Evolutionary conservation across 108 stramenopile genomes (phyloP), one percentile per base, ranked within the genome.

Genomic region (Stephanodiscus minutulus): DNA sequence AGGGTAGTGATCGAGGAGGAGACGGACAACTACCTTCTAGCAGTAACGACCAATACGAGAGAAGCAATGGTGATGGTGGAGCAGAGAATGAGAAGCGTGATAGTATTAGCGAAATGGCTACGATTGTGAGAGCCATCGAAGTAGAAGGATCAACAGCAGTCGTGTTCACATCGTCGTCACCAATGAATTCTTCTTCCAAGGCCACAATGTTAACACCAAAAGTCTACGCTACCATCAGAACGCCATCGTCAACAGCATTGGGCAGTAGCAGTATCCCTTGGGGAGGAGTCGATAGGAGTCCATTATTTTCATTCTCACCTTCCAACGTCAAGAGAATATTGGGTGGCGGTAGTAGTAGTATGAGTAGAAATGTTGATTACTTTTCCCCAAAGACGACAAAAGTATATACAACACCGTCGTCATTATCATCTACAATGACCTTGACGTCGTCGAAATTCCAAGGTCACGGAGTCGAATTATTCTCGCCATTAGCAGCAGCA

Each of bases 291-390:
- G 55, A 56, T 57, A 47, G 47, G 24, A 49, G 13, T 31, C 11
- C 8, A 11, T 77, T 4, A 66, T 79, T 55, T 69, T 15, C 68
- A 11, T 80, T 80, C 48, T 80, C 79, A 24, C 79, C 79, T 21
- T 80, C 79, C 61, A 80, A 80, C 52, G 72, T 80, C n/a, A 73
- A 69, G 33, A 73, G 58, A 36, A 50, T 80, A 13, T 58, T 56
- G 17, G 43, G 39, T 22, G 39, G 2, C 17, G 27, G 20, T 36
- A 36, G 56, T 25, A 15, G 25, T 44, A 10, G 7, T 48, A 49
- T 53, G n/a, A 29, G 36, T 18, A 9, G 33, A 15, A 17, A 54
- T 20, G n/a, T 8, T 39, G 43, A 13, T 44, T 44, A 44, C 15
- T 15, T 44, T 13, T 17, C 43, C 3, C 28, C 72, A 46, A 20